Percentiles rank a stretch among this genome's conserved stretches.
Conservation (phyloP, 2,329 filamentous ascomycete genomes). For the Botryotinia globosa region DNA sequence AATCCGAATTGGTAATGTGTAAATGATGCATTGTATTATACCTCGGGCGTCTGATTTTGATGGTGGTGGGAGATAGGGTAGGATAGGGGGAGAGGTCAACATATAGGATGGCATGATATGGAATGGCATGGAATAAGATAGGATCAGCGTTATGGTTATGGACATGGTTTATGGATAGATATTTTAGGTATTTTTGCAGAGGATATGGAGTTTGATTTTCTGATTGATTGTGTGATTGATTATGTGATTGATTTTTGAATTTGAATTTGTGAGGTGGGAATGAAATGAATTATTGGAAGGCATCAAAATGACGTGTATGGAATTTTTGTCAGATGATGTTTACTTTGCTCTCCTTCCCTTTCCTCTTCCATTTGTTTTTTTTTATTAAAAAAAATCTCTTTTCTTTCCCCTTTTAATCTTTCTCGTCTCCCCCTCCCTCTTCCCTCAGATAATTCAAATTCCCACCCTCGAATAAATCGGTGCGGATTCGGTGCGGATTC, state of each 20-base stretch:
- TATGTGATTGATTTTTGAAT: not conserved
- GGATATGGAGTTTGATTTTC: not conserved
- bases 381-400: too few species aligned
- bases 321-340: not conserved
- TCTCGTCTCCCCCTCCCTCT: too few species aligned
- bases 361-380: too few species aligned
- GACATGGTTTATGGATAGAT: not conserved
- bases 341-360: not conserved
- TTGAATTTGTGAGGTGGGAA: not conserved
- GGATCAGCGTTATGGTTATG: not conserved
- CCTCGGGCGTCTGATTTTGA: not conserved
- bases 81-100: not conserved
- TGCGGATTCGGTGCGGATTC: too few species aligned
- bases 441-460: too few species aligned
- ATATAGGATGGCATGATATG: not conserved
- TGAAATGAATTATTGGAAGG: not conserved
- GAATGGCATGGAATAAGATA: not conserved
- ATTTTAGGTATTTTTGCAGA: not conserved
- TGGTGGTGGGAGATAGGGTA: not conserved
- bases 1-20: not conserved
- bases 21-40: slow-evolving; percentile 1
- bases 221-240: not conserved
- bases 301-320: not conserved
- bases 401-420: too few species aligned
- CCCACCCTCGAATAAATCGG: too few species aligned